Evolutionary conservation across 257 asterid species (phyloP).

Genomic region (Solanum phureja): DNA sequence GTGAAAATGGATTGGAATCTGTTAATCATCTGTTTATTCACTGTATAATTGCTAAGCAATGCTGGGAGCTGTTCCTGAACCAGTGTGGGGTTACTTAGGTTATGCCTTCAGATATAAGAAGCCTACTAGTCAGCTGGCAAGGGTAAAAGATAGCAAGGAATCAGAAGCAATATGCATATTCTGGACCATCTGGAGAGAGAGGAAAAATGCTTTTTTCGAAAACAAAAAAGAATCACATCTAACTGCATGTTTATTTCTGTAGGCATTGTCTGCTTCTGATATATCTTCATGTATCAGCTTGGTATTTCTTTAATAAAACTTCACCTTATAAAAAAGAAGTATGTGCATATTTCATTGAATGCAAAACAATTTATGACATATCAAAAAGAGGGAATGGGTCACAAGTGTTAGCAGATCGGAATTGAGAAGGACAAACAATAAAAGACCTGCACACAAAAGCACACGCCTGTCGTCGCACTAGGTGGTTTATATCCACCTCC

Average conservation of each 20-base stretch:
- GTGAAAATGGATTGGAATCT: background rate
- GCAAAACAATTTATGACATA: background rate
- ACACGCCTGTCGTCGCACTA: slow-evolving; percentile 86
- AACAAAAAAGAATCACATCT: background rate
- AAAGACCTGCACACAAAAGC: background rate
- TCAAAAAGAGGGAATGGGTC: background rate
- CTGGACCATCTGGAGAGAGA: background rate
- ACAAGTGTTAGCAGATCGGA: background rate
- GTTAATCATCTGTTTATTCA: background rate
- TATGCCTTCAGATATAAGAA: background rate
- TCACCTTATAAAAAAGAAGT: background rate
- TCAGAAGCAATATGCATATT: background rate
- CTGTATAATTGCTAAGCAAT: background rate
- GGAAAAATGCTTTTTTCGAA: background rate
- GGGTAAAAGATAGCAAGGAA: background rate
- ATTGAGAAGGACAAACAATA: background rate
- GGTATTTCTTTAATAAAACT: background rate
- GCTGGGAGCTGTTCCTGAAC: background rate
- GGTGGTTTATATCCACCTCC: slow-evolving; percentile 87
- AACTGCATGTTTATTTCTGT: background rate
- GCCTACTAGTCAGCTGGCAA: background rate
- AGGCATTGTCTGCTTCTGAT: background rate
- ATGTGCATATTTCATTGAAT: background rate
- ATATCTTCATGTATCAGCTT: background rate
- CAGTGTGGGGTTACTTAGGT: background rate